phyloP scores from a whole-genome alignment of 2,329 filamentous ascomycete genomes.

The Achaetomium macrosporum region DNA sequence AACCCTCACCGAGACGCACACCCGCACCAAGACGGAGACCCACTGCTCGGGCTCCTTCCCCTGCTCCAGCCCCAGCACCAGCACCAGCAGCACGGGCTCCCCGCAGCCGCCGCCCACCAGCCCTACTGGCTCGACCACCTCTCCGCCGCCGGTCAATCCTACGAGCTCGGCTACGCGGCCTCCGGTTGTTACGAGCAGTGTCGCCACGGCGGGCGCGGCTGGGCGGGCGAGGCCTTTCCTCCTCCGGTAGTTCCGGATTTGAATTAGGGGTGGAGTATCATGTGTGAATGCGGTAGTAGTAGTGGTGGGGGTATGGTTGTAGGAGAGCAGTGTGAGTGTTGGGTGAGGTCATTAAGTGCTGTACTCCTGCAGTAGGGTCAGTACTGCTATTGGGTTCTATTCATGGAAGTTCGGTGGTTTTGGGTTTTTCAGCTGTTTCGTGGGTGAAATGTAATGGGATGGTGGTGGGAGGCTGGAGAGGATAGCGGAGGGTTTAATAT shows the following conservation, averaged over 20 bases:
- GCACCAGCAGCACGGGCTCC: neutral
- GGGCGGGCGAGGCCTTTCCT: constrained; percentile 4
- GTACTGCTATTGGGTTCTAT: too few species aligned
- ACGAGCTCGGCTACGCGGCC: neutral
- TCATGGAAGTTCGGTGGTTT: too few species aligned
- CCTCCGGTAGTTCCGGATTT: neutral
- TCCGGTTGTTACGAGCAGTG: neutral
- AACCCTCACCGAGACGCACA: neutral
- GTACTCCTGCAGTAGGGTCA: too few species aligned
- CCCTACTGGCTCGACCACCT: neutral
- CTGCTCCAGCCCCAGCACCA: too few species aligned
- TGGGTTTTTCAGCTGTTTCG: too few species aligned
- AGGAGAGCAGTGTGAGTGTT: too few species aligned
- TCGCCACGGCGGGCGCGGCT: neutral
- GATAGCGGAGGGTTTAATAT: too few species aligned
- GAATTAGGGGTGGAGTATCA: too few species aligned
- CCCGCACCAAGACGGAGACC: neutral
- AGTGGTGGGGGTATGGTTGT: neutral
- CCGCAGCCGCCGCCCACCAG: neutral
- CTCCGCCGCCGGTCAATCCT: neutral
- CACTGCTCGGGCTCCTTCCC: too few species aligned
- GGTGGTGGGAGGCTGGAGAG: too few species aligned
- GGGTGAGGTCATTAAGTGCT: too few species aligned
- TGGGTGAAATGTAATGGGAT: too few species aligned
- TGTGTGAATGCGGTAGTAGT: neutral